A percentile compares a stretch with the other conserved stretches of the same genome.
phyloP scores from a whole-genome alignment of 805 yeast genomes.

The Dipodascopsis uninucleata region DNA sequence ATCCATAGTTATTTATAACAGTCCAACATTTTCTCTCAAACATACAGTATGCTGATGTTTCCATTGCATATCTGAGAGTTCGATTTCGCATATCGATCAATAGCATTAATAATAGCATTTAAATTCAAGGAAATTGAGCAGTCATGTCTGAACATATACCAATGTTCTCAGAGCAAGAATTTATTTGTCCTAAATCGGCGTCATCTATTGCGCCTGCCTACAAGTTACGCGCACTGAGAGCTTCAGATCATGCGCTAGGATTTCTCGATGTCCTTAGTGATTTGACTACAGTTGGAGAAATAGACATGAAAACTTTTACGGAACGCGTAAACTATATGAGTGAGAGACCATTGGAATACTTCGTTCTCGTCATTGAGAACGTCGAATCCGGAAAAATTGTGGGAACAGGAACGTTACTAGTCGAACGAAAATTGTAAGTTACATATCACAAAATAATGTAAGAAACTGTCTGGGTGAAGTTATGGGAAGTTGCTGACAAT shows the following conservation, averaged over 20 bases:
- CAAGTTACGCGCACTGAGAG: constrained; percentile 53
- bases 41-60: too few species aligned
- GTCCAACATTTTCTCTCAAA: too few species aligned
- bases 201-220: constrained; percentile 51
- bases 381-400: constrained; percentile 50
- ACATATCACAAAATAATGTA: too few species aligned
- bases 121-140: too few species aligned
- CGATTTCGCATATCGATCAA: too few species aligned
- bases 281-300: constrained; percentile 79
- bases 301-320: constrained; percentile 50
- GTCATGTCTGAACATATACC: too few species aligned
- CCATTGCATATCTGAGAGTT: too few species aligned
- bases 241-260: constrained; percentile 58
- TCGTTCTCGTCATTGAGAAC: constrained; percentile 65
- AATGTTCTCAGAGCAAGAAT: too few species aligned
- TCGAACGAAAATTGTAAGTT: constrained; percentile 61
- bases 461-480: neutral
- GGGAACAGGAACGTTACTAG: constrained; percentile 76
- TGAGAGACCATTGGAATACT: constrained; percentile 49
- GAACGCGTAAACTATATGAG: constrained; percentile 59
- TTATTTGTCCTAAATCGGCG: constrained; percentile 30
- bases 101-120: too few species aligned
- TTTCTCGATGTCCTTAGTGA: constrained; percentile 60
- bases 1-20: too few species aligned
- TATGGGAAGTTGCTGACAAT: neutral